Evolutionary conservation across 495 filamentous ascomycete species (phyloP), one percentile per base, ranked within the genome.

Genomic region (Haplographium delicatum): DNA sequence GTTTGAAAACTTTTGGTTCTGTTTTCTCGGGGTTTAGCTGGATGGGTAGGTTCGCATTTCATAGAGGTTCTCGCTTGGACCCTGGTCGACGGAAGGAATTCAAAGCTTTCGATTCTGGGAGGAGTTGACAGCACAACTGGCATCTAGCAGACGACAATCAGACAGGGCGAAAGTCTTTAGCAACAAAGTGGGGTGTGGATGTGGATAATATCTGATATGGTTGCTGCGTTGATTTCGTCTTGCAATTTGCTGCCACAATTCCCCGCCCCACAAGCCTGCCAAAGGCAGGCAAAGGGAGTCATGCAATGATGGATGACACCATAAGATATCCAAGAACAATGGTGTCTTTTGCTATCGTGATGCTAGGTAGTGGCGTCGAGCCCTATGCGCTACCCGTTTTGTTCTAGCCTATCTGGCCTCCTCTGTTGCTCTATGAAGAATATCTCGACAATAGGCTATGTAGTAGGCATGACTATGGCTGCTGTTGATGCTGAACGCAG

Each of bases 321-420:
- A 49, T 26, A 47, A 62, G 39, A 47, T 50, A 52, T 53, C 49
- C 54, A 56, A 53, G 50, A 54, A 59, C 65, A 72, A 65, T 68
- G 69, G 74, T 68, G 65, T 68, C 68, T 70, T 72, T 74, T 76
- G 73, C 76, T 80, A 80, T 76, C 74, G 74, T 73, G 64, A 76
- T 76, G 76, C 76, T 80, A 80, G 56, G 62, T 59, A 60, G 54
- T 60, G 56, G 44, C 44, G 51, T 60, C 45, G 54, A 54, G 62
- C 50, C 48, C 51, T 60, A 58, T 41, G 51, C 52, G 53, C 54
- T 52, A 50, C 54, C 30, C 41, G 44, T 43, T 61, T 40, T 55
- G 50, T 54, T 58, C 53, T 46, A 56, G 47, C 52, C 56, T 59
- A 59, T 57, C 53, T 58, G 55, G 50, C 41, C 45, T 47, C 49